Evolutionary conservation across 2,329 filamentous ascomycete genomes (phyloP).

Genomic region (Diaporthe sp.): DNA sequence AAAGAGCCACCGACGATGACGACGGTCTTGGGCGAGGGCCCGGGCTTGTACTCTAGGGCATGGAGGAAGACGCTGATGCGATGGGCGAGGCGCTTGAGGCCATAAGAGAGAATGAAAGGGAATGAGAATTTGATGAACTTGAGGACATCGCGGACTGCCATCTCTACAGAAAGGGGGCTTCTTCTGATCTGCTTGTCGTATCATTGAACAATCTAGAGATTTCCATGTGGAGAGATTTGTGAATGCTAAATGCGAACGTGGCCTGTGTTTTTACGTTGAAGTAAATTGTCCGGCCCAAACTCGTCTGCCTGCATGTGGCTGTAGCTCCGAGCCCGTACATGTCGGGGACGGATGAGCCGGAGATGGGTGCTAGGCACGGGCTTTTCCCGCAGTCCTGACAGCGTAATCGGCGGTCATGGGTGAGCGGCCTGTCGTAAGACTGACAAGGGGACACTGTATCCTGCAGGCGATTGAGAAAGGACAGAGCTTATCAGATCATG

Average conservation of each 20-base stretch:
- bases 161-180: not conserved
- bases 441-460: not conserved
- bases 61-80: constrained; percentile 3
- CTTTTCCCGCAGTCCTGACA: not conserved
- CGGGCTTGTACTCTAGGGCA: not conserved
- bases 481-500: constrained; percentile 33
- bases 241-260: not conserved
- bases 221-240: too few relatives aligned
- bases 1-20: constrained; percentile 71
- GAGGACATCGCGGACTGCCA: constrained; percentile 18
- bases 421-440: not conserved
- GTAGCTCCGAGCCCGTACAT: not conserved
- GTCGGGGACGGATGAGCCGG: not conserved
- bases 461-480: not conserved
- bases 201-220: too few relatives aligned
- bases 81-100: not conserved
- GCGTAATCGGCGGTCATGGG: not conserved
- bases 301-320: not conserved
- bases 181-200: not conserved
- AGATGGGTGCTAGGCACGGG: not conserved
- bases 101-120: not conserved
- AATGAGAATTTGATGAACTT: constrained; percentile 24
- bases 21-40: constrained; percentile 56
- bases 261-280: not conserved
- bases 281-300: not conserved